Base-by-base conservation (phyloP, 2,329 filamentous ascomycete genomes). In the Akanthomyces dipterigenus region DNA sequence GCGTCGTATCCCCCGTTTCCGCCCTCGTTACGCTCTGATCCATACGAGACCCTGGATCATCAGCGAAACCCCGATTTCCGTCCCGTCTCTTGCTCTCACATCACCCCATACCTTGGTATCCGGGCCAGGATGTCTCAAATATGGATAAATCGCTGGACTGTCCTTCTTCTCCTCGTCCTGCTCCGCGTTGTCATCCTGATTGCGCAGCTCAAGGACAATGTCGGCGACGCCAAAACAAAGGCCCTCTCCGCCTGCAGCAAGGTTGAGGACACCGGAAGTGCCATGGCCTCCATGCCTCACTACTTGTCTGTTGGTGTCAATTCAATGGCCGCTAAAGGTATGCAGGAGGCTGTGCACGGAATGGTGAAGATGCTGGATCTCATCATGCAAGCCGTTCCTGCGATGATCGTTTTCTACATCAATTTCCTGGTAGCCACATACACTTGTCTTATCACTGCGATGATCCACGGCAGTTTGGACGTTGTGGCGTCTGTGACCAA, bases 261-360 rank as follows among this genome's bases (percentile, higher is more conserved):
- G 72, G 93, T 98, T 53, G 93, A 99, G 77, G 91, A 91, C 67
- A 85, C 96, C 67, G 95, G 93, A 65, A 97, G 92, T 72, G 84
- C 91, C 63, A 93, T 99, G 91, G 95, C 93, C 43, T 98, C 95
- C 42, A 96, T 98, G 92, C 95, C 95, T 62, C 89, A 97, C 75
- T 98, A 96, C 76, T 87, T 98, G 72, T 90, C 93, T 2, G 80
- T 83, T 56, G 95, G 95, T 60, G 88, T 97, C 71, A 99, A 99
- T 76, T 84, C 91, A 63, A 78, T 98, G 67, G 89, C 91, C 8
- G 90, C 91, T 36, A 82, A 82, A 53, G 88, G 90, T 61, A 88
- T 98, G 66, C 90, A 93, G 67, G 87, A 88, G 67, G 86, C 91
- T 9, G 86, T 98, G 65, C 82, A 86, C 64, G 93, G 86, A 54